Evolutionary conservation across 2,329 filamentous ascomycete species (phyloP), one percentile per base, ranked within the genome.

Genomic region (Alternaria solani): DNA sequence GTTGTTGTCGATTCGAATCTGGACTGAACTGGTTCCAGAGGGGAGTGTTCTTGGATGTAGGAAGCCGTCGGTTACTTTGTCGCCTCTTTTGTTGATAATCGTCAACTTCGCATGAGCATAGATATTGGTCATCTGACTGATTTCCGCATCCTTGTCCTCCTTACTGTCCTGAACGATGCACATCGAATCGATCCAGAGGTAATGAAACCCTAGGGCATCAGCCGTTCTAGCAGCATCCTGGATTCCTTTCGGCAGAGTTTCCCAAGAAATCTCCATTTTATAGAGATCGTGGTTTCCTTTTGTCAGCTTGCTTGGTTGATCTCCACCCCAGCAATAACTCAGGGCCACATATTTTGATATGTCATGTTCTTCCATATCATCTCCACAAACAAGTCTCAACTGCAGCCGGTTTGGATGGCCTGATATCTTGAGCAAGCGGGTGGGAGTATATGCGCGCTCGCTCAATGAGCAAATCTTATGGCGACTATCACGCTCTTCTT

Each of bases 11-110:
- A 12, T 1, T 36, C 32, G 14, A 7, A 6, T 7, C 16, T 36
- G 32, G 0, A 36, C 2, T 0, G 14, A 16, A 16, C 1, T 16
- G 0, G 32, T 36, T 7, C 32, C 32, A 3, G 5, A 36, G 1
- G 32, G 32, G 0, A 36, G 32, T 0, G 5, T 34, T 0, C 32
- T 34, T 1, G 32, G 12, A 36, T 36, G 14, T 14, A 36, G 32
- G 1, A 36, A 36, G 32, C 32, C 32, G 0, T 7, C 6, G 1
- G 32, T 36, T 1, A 36, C 32, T 16, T 1, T 34, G 6, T 36
- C 32, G 32, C 32, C 5, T 6, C 32, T 36, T 5, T 16, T 1
- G 1, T 36, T 16, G 32, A 36, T 12, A 0, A 36, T 0, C 1
- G 32, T 36, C 14, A 36, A 36, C 14, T 12, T 16, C 1, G 32